phyloP scores from a whole-genome alignment of 192 early-diverging fungal species.

The Coemansia sp. region DNA sequence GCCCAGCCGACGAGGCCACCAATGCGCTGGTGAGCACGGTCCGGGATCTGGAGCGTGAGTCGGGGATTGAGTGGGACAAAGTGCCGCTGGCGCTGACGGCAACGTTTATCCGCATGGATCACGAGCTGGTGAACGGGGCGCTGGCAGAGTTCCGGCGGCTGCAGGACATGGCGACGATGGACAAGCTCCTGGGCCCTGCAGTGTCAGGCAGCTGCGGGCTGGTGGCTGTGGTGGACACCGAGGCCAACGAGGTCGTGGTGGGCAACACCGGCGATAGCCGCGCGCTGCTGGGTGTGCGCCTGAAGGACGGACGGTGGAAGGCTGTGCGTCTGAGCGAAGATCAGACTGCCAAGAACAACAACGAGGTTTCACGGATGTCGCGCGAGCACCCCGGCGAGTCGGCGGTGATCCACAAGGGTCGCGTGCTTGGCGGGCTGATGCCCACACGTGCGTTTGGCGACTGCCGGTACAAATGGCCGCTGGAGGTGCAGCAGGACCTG shows the following conservation, averaged over 20 bases:
- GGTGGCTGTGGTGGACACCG: conserved; percentile 33
- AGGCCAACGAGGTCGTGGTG: conserved; percentile 31
- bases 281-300: conserved; percentile 41
- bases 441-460: conserved; percentile 67
- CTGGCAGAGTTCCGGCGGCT: conserved; percentile 23
- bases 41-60: conserved; percentile 16
- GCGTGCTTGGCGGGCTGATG: conserved; percentile 60
- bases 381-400: conserved; percentile 75
- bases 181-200: conserved; percentile 35
- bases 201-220: conserved; percentile 43
- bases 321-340: conserved; percentile 61
- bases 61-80: conserved; percentile 34
- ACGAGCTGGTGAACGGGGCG: conserved; percentile 16
- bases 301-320: conserved; percentile 50
- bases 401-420: conserved; percentile 55
- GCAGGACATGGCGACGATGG: conserved; percentile 16
- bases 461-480: conserved; percentile 68
- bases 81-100: conserved; percentile 25
- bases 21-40: too few relatives aligned
- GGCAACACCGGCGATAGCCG: conserved; percentile 45
- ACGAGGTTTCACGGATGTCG: conserved; percentile 56
- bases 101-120: conserved; percentile 30
- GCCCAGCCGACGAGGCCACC: too few relatives aligned
- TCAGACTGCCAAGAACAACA: conserved; percentile 55
- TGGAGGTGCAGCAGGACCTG: conserved; percentile 54